Base-by-base conservation (phyloP, 768 basidiomycete genomes). In the Lactifluus subvellereus region DNA sequence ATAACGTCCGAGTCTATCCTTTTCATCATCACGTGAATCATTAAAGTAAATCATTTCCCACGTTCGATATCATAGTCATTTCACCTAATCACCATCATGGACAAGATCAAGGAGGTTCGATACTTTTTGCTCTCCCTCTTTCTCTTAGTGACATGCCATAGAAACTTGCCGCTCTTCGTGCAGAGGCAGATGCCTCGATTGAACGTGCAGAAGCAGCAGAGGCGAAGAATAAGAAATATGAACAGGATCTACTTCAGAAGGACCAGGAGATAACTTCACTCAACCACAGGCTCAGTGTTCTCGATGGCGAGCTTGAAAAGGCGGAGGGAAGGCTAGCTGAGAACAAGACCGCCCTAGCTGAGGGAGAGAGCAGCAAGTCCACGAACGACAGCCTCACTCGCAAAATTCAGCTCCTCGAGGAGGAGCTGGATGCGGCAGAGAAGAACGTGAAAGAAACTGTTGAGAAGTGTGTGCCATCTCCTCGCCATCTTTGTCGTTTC, bases 401-500 rank as follows among this genome's bases (percentile, higher is more conserved):
- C 66, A 99, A 98, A 81, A 84, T 98, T 33, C 85, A 89, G 69
- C 78, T 98, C 11, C 78, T 98, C 43, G 96, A 98, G 76, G 94
- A 96, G 71, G 96, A 99, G 76, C 82, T 99, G 3, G 97, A 98
- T 71, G 82, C 84, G 42, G 88, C 96, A 10, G 97, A 99, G 81
- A 95, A 94, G 85, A 94, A 93, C 72, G 79, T 93, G 67, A 96
- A 96, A 78, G 96, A 98, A 71, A 95, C 93, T 1, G 87, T 90
- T 35, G 97, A 98, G 77, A 96, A 94, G 96, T 97, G 72, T 71
- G 91, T 84, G n/a, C 30, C 48, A 42, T 16, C 47, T 38, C 16
- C 30, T 42, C 7, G 22, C 52, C 9, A n/a, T 18, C 11, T 22
- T 37, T 13, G 13, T 30, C 20, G n/a, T 50, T 20, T 57, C 59